Base-by-base conservation (phyloP, 1,284 basidiomycete species). In the Apiotrichum veenhuisii region DNA sequence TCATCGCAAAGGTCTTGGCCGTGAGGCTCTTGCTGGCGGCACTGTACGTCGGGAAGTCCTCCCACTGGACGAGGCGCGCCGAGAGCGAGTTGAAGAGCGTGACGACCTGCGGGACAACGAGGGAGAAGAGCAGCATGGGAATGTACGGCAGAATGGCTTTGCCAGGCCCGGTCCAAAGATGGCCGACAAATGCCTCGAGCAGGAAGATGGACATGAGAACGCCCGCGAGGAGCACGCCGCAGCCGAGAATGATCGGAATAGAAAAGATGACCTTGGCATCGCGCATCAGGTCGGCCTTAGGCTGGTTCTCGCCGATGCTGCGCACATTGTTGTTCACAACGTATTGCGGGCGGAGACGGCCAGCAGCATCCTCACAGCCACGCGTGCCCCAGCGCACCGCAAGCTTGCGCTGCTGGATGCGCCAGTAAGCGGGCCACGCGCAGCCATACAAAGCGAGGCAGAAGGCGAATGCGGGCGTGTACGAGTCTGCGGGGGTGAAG, bases 401-500 rank as follows among this genome's bases (percentile, higher is more conserved):
- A 15, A 95, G 79, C 44, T 86, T 83, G 18, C 87, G 83, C 76
- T 97, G 89, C 50, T 83, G 83, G 48, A 94, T 82, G 27, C 87
- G 83, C 93, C 93, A 97, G 78, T 84, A 85, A 70, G 96, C 91
- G 58, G 92, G 85, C 66, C 93, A 93, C n/a, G 82, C 73, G 48
- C 89, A 81, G 0, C 88, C 85, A 88, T 92, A 97, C 10, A 92
- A 61, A 7, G 85, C 82, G 40, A 94, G 78, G 20, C 87, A 75
- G 48, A 82, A 77, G 0, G 90, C 91, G 73, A 92, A 95, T n/a
- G 84, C 58, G 4, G 87, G 82, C 3, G 87, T 87, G 73, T 91
- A 95, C 0, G 84, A 82, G 10, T 81, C 82, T 12, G 59, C 52
- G 0, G 71, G 64, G 20, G 83, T 82, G 70, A 86, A 81, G 43